Evolutionary conservation across 371 early-diverging fungal species (phyloP).

Genomic region (Conidiobolus incongruus): DNA sequence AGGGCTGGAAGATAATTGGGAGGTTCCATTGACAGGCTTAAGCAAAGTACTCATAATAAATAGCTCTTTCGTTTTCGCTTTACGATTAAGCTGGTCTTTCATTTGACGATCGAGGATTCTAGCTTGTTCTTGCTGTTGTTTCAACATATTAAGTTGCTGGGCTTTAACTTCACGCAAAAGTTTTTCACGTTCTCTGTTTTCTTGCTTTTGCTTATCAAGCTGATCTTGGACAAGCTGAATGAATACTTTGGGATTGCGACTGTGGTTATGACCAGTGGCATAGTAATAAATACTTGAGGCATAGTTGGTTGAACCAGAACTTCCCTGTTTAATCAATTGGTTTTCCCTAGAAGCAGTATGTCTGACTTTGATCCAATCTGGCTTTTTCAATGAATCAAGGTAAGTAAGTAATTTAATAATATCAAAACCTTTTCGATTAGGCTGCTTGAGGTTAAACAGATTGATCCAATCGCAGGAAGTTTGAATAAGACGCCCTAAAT

Average conservation of each 20-base stretch:
- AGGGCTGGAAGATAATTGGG: not conserved
- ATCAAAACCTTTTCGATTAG: conserved; percentile 4
- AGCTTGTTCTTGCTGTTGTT: conserved; percentile 42
- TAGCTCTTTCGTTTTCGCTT: conserved; percentile 19
- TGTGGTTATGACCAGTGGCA: conserved; percentile 9
- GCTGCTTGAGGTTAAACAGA: conserved; percentile 6
- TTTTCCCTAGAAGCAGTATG: conserved; percentile 17
- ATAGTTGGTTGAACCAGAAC: not conserved
- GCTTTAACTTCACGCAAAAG: conserved; percentile 40
- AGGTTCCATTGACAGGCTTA: conserved; percentile 14
- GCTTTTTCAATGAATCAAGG: not conserved
- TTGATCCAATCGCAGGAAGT: conserved; percentile 15
- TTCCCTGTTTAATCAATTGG: conserved; percentile 5
- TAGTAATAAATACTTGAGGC: conserved; percentile 7
- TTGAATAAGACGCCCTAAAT: conserved; percentile 31
- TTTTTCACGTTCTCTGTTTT: conserved; percentile 44
- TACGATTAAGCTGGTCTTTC: conserved; percentile 25
- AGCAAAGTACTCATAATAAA: conserved; percentile 22
- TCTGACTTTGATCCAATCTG: conserved; percentile 13
- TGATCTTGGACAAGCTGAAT: conserved; percentile 31
- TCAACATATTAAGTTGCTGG: conserved; percentile 35
- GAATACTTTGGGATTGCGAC: conserved; percentile 17
- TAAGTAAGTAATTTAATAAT: conserved; percentile 2
- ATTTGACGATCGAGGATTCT: conserved; percentile 31
- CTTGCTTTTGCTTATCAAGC: conserved; percentile 36